Evolutionary conservation across 1,139 yeast species (phyloP).

Genomic region (Saccharomycopsis phalli): DNA sequence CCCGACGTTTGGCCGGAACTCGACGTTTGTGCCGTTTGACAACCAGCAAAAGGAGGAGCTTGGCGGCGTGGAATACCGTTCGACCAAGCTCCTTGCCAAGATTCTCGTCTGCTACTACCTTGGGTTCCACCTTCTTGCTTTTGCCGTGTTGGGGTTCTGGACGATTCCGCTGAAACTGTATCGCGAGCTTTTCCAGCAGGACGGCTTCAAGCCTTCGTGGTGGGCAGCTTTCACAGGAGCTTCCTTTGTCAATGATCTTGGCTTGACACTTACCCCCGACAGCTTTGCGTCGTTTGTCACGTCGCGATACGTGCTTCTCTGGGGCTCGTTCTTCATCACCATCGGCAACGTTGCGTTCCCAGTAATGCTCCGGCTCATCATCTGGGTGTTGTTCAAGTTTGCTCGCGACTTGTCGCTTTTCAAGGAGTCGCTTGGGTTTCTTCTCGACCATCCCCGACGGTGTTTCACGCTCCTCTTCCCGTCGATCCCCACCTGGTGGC

Average conservation of each 20-base stretch:
- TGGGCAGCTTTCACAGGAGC: slow-evolving; percentile 84
- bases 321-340: slow-evolving; percentile 61
- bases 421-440: slow-evolving; percentile 74
- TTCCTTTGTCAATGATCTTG: slow-evolving; percentile 77
- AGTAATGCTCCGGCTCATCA: slow-evolving; percentile 61
- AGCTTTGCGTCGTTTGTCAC: slow-evolving; percentile 62
- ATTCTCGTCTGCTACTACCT: slow-evolving; percentile 60
- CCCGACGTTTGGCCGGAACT: slow-evolving; percentile 90
- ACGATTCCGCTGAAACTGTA: slow-evolving; percentile 39
- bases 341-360: slow-evolving; percentile 96
- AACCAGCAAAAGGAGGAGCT: slow-evolving; percentile 85
- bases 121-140: slow-evolving; percentile 62
- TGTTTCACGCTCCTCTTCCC: slow-evolving; percentile 92
- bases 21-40: slow-evolving; percentile 75
- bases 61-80: slow-evolving; percentile 95
- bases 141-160: slow-evolving; percentile 60
- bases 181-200: slow-evolving; percentile 33
- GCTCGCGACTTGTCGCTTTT: slow-evolving; percentile 58
- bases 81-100: slow-evolving; percentile 66
- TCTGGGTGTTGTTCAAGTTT: slow-evolving; percentile 67
- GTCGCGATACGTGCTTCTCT: slow-evolving; percentile 55
- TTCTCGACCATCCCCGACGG: slow-evolving; percentile 93
- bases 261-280: slow-evolving; percentile 68
- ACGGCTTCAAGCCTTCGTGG: slow-evolving; percentile 72
- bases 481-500: slow-evolving; percentile 92